Evolutionary conservation across 2,329 filamentous ascomycete species (phyloP), one percentile per base, ranked within the genome.

Genomic region (Pseudofabraea citricarpa): DNA sequence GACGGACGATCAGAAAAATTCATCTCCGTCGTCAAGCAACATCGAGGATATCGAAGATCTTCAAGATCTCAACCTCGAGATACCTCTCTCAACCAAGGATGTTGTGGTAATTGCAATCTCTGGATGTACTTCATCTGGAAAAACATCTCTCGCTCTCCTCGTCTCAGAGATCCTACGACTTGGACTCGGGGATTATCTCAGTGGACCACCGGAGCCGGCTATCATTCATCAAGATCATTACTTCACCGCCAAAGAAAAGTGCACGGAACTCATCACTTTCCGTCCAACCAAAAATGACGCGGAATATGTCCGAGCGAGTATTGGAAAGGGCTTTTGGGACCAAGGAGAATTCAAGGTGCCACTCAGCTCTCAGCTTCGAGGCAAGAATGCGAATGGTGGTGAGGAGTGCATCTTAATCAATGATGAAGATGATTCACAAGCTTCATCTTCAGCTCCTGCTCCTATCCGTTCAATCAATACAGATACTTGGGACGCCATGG

Each of bases 101-200:
- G n/a, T n/a, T n/a, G n/a, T n/a, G n/a, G n/a, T n/a, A 18, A 48
- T 57, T 9, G 53, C 43, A 13, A 53, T 58, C 8, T 49, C 48
- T 1, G 57, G 57, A 7, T 41, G 43, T 21, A 44, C 55, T 2
- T 53, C 50, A 6, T 46, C 50, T n/a, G 57, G 56, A 6, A 58
- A 58, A 39, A 54, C 49, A 2, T 48, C 48, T 0, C 39, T 57
- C 6, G 43, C 55, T 3, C 29, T 47, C n/a, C 44, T 57, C 15
- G 44, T 57, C 5, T 27, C 41, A 5, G 41, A 47, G 23, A 45
- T 54, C 12, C 48, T 56, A 12, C 15, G 5, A 23, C 27, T 13
- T 12, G 18, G 33, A 33, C 21, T 35, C 27, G 38, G 40, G 15
- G 24, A 38, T 24, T 12, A 37, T 43, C 23, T 32, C 3, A n/a